Base-by-base conservation (phyloP, 2,329 filamentous ascomycete species). In the Aspergillus brunneoviolaceus region DNA sequence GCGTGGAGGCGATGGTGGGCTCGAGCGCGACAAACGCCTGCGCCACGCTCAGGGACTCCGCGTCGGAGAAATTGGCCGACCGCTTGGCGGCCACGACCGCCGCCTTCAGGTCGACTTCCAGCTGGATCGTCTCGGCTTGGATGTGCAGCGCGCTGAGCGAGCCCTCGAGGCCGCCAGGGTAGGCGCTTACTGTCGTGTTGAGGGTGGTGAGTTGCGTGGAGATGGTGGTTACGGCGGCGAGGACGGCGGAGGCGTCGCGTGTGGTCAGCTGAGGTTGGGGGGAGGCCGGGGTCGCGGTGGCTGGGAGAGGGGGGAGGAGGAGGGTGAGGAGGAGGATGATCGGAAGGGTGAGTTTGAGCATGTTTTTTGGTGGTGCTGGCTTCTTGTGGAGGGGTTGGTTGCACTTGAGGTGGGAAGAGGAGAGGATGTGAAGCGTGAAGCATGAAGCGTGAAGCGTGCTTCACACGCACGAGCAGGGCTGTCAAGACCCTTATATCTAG, bases 61-160 rank as follows among this genome's bases (percentile, higher is more conserved):
- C 39, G 14, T 60, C 47, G 39, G 60, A 61, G 57, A 68, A 67
- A 39, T 65, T 65, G 35, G 58, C 59, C 1, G 65, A 61, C 2
- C 16, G 51, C 9, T 64, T 29, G 2, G 66, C 59, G 4, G 42
- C 35, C 0, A 19, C 25, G 25, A 66, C 59, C 2, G 54, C 65
- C 23, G 54, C 35, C n/a, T 60, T 51, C 2, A 66, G 60, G 45
- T 55, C 55, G 50, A 61, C 52, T 35, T 49, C 54, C 3, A 66
- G 48, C 3, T 56, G 52, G 39, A 62, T 50, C 4, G 60, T 55
- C 49, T 64, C 51, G 27, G 57, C 50, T 51, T 66, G 59, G 51
- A 68, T 68, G 33, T 68, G 58, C 0, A 68, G 58, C 0, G 66
- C 63, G 0, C 49, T 59, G 16, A 61, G 5, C 3, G 63, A 65